Evolutionary conservation across 129 eudicot genomes (phyloP).

Genomic region (Ambrosia trifida): DNA sequence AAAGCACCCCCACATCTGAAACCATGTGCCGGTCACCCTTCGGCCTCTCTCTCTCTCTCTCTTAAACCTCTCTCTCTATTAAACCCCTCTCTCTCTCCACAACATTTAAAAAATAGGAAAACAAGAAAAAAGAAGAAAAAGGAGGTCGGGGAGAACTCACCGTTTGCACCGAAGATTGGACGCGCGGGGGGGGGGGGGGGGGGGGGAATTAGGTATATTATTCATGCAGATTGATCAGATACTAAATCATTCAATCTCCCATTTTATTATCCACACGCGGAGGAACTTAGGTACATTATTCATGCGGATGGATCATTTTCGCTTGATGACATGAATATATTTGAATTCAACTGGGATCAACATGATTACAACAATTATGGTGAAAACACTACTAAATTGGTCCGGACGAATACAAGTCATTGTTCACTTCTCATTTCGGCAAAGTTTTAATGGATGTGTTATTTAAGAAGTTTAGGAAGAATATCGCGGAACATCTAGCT

Average conservation of each 20-base stretch:
- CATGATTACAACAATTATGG: not conserved
- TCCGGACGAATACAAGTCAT: not conserved
- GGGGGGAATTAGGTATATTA: too few species aligned
- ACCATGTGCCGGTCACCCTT: too few species aligned
- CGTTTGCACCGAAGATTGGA: too few species aligned
- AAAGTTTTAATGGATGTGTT: not conserved
- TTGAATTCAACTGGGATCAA: not conserved
- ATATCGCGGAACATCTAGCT: not conserved
- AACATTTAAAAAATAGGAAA: too few species aligned
- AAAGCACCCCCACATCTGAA: too few species aligned
- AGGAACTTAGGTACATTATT: conserved; percentile 3
- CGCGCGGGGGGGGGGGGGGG: too few species aligned
- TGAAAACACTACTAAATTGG: not conserved
- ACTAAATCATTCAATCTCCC: conserved; percentile 3
- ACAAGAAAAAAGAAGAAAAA: too few species aligned
- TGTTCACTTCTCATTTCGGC: not conserved
- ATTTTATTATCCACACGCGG: not conserved
- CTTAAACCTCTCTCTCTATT: too few species aligned
- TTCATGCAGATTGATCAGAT: too few species aligned
- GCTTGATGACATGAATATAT: not conserved
- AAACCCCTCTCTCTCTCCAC: too few species aligned
- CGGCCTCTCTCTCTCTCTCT: too few species aligned
- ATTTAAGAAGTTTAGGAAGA: not conserved
- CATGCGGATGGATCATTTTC: not conserved
- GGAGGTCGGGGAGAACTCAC: too few species aligned